Base-by-base conservation (phyloP, 1,284 basidiomycete genomes). In the Ustilago nuda region DNA sequence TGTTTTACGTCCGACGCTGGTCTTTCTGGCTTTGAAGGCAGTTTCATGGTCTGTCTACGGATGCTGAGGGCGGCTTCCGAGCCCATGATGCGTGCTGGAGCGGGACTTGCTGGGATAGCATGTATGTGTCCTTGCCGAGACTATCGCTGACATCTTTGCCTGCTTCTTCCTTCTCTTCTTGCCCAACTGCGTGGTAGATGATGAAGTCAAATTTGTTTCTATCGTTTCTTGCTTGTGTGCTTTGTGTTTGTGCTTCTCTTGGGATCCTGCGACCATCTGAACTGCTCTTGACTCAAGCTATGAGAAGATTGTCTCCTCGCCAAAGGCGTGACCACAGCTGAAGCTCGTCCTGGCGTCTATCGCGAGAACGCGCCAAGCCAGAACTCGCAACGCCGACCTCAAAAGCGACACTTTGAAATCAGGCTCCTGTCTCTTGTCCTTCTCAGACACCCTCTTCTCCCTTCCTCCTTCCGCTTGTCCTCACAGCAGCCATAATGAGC, bases 381-480 rank as follows among this genome's bases (percentile, higher is more conserved):
- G 27, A 53, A n/a, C 33, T 67, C 66, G 66, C 60, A 55, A 61
- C 8, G 32, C 66, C 60, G 66, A 27, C 23, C 6, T 33, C 4
- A 43, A 32, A 53, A 32, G 12, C 43, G 15, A n/a, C 32, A 30
- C 30, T 13, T 23, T 9, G 12, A 45, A 15, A 23, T 43, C 46
- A 63, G 61, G 61, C 57, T 64, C 61, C 60, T 39, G 37, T 11
- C 37, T n/a, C 19, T n/a, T 15, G 5, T 8, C n/a, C 41, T 46
- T 45, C 55, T 27, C 23, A 27, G 23, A 27, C 23, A 19, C 27
- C 36, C 41, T 37, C 19, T 23, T 11, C 12, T 37, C 33, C 15
- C 8, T 37, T 8, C 36, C 3, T 8, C 11, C n/a, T 19, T n/a
- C 8, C 36, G 33, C 51, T 36, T 36, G 17, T 36, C 51, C 13